Evolutionary conservation across 2,329 filamentous ascomycete genomes (phyloP).

Genomic region (Cercospora berteroae): DNA sequence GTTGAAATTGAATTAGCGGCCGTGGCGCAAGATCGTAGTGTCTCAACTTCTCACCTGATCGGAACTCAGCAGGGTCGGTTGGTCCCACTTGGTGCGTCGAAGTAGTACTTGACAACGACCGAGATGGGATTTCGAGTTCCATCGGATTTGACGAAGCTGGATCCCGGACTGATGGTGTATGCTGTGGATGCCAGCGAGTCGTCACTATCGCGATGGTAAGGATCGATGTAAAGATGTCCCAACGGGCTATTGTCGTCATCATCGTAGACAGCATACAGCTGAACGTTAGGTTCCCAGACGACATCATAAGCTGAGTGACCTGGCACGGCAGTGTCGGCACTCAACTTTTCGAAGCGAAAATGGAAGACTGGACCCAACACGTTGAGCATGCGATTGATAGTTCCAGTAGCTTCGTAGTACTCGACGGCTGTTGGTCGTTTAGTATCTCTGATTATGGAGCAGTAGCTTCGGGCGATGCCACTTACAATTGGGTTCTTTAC

Average conservation of each 20-base stretch:
- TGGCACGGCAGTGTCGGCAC: background rate
- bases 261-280: background rate
- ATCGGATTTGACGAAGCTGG: background rate
- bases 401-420: background rate
- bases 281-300: background rate
- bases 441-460: no score
- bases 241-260: background rate
- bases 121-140: background rate
- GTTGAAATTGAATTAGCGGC: background rate
- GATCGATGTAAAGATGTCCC: background rate
- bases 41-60: background rate
- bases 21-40: background rate
- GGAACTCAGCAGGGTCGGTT: background rate
- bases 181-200: background rate
- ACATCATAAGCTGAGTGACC: background rate
- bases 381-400: background rate
- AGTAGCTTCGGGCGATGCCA: background rate
- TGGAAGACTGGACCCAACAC: background rate
- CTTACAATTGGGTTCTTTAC: background rate
- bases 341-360: background rate
- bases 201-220: background rate
- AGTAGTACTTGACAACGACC: background rate
- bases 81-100: background rate
- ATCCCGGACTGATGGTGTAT: background rate
- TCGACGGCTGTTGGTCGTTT: background rate